Conservation (phyloP, 208 protist genomes). For the Porcisia deanei region DNA sequence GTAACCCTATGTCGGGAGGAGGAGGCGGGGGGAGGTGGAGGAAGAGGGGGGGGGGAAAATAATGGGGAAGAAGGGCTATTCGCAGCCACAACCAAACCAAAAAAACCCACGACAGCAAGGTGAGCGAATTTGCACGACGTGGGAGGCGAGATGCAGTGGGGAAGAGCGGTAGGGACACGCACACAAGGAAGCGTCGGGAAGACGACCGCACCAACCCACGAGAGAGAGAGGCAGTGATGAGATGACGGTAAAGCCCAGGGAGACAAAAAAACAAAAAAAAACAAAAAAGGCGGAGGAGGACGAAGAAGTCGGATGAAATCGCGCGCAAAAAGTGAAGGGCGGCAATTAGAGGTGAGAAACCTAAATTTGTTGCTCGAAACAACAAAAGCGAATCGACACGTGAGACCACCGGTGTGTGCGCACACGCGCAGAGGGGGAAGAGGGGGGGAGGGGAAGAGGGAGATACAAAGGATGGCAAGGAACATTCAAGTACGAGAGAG, state of each 20-base stretch:
- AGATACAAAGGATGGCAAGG: too few species aligned
- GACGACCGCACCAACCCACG: neutral
- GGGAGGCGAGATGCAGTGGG: neutral
- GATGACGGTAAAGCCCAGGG: too few species aligned
- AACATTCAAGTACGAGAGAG: neutral
- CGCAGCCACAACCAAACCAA: neutral
- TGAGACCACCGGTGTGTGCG: neutral
- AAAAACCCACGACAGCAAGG: neutral
- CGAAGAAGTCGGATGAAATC: neutral
- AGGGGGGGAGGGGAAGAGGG: neutral
- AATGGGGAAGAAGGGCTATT: neutral
- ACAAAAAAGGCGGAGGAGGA: neutral
- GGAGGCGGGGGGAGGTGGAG: too few species aligned
- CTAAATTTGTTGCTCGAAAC: neutral
- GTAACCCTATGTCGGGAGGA: too few species aligned
- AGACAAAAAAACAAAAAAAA: neutral
- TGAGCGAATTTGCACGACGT: neutral
- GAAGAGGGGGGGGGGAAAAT: too few species aligned
- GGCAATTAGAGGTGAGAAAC: neutral
- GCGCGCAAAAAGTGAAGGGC: neutral
- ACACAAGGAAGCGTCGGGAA: neutral
- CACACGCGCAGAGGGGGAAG: neutral
- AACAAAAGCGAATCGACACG: too few species aligned
- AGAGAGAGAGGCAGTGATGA: neutral
- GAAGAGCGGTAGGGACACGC: neutral